These are phyloP conservation scores for Zalaria sp. DNA, from an alignment of 2,329 filamentous ascomycete genomes.

Conservation along the genomic window DNA sequence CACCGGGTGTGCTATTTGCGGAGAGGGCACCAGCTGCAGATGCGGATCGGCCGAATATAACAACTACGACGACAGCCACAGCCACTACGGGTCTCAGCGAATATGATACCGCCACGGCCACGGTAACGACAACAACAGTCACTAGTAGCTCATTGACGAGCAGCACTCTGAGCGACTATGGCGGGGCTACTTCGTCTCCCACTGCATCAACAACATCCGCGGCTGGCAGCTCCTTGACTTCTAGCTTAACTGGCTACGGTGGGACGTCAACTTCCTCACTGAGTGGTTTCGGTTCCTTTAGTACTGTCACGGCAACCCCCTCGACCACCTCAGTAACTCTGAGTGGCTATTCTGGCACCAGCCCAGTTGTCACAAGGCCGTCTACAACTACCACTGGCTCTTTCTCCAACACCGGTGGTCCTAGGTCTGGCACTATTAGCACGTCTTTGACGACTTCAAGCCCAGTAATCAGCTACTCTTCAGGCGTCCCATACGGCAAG, in stretches of 20 bases:
- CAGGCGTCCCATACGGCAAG: background rate
- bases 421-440: background rate
- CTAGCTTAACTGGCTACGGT: too few species aligned
- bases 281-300: background rate
- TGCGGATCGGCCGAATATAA: background rate
- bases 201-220: background rate
- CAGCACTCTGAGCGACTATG: background rate
- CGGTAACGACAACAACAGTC: background rate
- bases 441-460: background rate
- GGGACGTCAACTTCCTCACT: too few species aligned
- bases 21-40: conserved; percentile 2
- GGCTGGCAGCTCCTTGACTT: background rate
- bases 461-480: background rate
- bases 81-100: background rate
- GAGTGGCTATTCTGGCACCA: background rate
- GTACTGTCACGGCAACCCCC: background rate
- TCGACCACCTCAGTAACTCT: background rate
- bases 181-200: background rate
- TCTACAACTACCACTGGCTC: background rate
- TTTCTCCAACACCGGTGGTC: background rate
- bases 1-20: conserved; percentile 1
- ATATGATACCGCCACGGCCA: background rate
- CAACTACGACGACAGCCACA: conserved; percentile 1
- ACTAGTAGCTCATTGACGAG: background rate
- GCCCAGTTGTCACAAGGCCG: background rate